Evolutionary conservation across 2,329 filamentous ascomycete genomes (phyloP).

Genomic region (Cladosporium sp.): DNA sequence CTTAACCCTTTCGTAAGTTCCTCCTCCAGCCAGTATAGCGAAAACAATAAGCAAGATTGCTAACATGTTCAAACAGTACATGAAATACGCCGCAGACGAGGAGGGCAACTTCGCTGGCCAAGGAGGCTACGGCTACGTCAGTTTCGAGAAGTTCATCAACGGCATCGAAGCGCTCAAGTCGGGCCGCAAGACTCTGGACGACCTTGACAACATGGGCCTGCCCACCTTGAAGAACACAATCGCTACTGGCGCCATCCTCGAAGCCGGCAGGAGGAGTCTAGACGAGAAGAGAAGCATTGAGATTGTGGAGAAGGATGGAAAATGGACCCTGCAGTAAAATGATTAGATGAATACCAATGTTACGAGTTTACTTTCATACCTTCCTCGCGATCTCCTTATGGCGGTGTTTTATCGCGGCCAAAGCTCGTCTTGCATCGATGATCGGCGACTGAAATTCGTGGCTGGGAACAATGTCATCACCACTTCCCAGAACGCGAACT

Average conservation of each 20-base stretch:
- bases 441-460: constrained; percentile 10
- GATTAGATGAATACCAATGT: not conserved
- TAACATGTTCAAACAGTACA: constrained; percentile 24
- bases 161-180: constrained; percentile 78
- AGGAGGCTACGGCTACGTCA: constrained; percentile 89
- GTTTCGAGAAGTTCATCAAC: constrained; percentile 94
- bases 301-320: constrained; percentile 66
- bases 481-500: not conserved
- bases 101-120: constrained; percentile 93
- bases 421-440: not conserved
- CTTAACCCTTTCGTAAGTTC: constrained; percentile 65
- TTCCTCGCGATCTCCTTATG: not conserved
- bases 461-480: constrained; percentile 6
- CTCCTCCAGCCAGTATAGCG: not conserved
- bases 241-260: constrained; percentile 86
- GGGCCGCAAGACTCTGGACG: constrained; percentile 68
- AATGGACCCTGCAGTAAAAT: constrained; percentile 66
- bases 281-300: constrained; percentile 79
- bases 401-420: not conserved
- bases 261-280: constrained; percentile 80
- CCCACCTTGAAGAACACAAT: constrained; percentile 88
- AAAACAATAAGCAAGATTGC: not conserved
- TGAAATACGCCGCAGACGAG: constrained; percentile 80
- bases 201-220: constrained; percentile 77
- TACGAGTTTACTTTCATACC: not conserved